Conservation (phyloP, 805 yeast genomes). For the Candida vartiovaarae region DNA sequence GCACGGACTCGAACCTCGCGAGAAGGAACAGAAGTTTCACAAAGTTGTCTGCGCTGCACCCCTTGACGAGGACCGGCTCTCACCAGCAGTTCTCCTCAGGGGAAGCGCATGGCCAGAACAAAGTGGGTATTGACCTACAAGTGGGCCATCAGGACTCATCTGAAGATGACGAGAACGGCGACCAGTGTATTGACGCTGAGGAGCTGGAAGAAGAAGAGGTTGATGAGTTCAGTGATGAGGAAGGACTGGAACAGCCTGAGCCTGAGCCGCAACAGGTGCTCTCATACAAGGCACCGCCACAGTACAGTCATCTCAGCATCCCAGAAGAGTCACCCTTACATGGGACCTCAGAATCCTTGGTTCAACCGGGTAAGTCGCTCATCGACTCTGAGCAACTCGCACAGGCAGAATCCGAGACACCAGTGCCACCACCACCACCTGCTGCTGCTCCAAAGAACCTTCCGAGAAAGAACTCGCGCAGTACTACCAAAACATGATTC, state of each 20-base stretch:
- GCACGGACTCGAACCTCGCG: conserved; percentile 14
- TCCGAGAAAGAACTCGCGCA: conserved; percentile 19
- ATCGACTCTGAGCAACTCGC: conserved; percentile 8
- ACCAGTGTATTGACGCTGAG: conserved; percentile 9
- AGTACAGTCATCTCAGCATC: conserved; percentile 17
- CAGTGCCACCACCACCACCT: conserved; percentile 2
- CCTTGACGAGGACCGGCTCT: conserved; percentile 18
- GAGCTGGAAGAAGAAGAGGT: conserved; percentile 21
- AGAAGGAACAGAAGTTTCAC: conserved; percentile 18
- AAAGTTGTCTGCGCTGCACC: conserved; percentile 17
- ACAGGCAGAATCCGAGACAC: background rate
- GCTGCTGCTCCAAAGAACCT: conserved; percentile 2
- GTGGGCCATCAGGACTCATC: conserved; percentile 9
- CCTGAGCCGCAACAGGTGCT: conserved; percentile 4
- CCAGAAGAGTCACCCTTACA: background rate
- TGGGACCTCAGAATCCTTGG: background rate
- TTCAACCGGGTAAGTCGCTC: conserved; percentile 6
- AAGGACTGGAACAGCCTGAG: background rate
- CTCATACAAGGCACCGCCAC: conserved; percentile 20
- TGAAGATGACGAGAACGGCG: conserved; percentile 5
- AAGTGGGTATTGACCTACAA: conserved; percentile 14
- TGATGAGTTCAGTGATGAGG: conserved; percentile 19
- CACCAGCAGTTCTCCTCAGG: conserved; percentile 10
- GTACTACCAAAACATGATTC: conserved; percentile 35
- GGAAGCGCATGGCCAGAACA: conserved; percentile 2